Evolutionary conservation across 2,329 filamentous ascomycete genomes (phyloP).

Genomic region (Ceratocystiopsis brevicomis): DNA sequence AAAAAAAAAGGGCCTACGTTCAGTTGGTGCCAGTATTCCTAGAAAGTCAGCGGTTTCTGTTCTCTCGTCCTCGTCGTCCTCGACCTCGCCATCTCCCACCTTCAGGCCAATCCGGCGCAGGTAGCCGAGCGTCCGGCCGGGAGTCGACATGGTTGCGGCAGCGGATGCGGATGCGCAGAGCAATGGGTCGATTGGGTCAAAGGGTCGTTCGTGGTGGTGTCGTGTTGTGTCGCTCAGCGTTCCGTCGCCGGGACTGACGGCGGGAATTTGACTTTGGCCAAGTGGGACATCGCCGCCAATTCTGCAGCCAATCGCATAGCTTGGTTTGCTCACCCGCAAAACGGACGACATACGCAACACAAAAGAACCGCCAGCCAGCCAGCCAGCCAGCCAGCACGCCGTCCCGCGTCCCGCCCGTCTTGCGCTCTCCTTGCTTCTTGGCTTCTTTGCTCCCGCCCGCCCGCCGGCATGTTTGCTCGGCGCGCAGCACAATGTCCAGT

Average conservation of each 20-base stretch:
- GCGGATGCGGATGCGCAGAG: slow-evolving; percentile 14
- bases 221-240: neutral
- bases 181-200: neutral
- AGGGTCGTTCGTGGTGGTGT: neutral
- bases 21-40: slow-evolving; percentile 88
- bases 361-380: too few relatives aligned
- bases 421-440: too few relatives aligned
- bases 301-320: slow-evolving; percentile 7
- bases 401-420: too few relatives aligned
- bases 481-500: slow-evolving; percentile 15
- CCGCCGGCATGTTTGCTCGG: slow-evolving; percentile 17
- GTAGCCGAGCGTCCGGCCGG: slow-evolving; percentile 71
- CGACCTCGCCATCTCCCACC: slow-evolving; percentile 26
- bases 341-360: too few relatives aligned
- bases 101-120: slow-evolving; percentile 75
- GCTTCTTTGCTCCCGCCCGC: too few relatives aligned
- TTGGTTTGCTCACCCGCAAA: slow-evolving; percentile 5
- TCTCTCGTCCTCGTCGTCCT: neutral
- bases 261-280: neutral
- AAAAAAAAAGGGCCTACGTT: slow-evolving; percentile 44
- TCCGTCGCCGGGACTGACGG: neutral
- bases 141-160: slow-evolving; percentile 60
- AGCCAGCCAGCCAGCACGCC: too few relatives aligned
- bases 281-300: neutral
- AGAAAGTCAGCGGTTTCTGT: slow-evolving; percentile 18